phyloP scores from a whole-genome alignment of 164 flowering plant genomes.

The Warburgia ugandensis region DNA sequence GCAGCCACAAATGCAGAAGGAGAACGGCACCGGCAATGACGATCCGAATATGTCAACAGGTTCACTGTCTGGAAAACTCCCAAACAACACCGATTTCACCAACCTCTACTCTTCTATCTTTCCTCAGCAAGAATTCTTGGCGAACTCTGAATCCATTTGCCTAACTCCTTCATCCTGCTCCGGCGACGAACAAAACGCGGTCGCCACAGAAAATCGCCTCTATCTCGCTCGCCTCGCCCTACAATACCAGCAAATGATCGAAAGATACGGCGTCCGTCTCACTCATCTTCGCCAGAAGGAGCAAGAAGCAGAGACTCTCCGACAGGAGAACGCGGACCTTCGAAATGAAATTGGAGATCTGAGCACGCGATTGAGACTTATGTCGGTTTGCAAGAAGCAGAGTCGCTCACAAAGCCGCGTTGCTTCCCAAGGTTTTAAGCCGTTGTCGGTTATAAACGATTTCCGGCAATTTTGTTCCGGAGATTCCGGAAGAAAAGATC shows the following conservation, averaged over 20 bases:
- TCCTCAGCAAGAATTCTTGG: slow-evolving; percentile 17
- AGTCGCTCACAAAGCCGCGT: no score
- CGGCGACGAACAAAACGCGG: slow-evolving; percentile 12
- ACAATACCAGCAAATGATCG: slow-evolving; percentile 49
- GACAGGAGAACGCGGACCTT: slow-evolving; percentile 56
- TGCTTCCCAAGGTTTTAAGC: no score
- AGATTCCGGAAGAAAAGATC: slow-evolving; percentile 6
- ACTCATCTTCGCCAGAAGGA: slow-evolving; percentile 42
- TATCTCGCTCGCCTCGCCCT: slow-evolving; percentile 34
- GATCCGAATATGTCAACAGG: slow-evolving; percentile 12
- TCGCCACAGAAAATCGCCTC: slow-evolving; percentile 21
- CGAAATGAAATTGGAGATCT: slow-evolving; percentile 46
- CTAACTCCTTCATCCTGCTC: slow-evolving; percentile 21
- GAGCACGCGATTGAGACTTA: slow-evolving; percentile 32
- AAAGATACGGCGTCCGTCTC: slow-evolving; percentile 42
- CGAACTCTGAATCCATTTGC: slow-evolving; percentile 13
- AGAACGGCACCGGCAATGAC: slow-evolving; percentile 19
- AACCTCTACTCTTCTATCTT: slow-evolving; percentile 24
- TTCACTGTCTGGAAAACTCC: slow-evolving; percentile 4
- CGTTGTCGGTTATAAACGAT: slow-evolving; percentile 22
- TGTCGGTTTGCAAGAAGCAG: no score
- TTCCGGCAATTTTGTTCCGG: slow-evolving; percentile 18
- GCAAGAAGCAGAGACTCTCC: slow-evolving; percentile 43
- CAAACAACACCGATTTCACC: slow-evolving; percentile 12
- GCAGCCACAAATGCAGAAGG: slow-evolving; percentile 36